Base-by-base conservation (phyloP, 1,139 yeast species). In the Candida sp. region DNA sequence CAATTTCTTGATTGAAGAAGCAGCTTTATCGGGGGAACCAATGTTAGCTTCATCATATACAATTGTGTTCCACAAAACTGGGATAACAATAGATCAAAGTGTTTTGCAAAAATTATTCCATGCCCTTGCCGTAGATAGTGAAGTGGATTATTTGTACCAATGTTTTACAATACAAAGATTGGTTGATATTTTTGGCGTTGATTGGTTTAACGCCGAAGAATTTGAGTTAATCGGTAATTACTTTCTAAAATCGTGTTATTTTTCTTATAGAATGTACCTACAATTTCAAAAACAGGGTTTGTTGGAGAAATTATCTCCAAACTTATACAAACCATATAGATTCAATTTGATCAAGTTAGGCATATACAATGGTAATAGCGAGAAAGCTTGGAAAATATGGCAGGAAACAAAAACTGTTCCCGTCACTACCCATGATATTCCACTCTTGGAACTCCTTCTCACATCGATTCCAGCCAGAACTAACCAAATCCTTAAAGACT, bases 41-140 rank as follows among this genome's bases (percentile, higher is more conserved):
- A 37, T 63, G 11, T 43, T 63, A 5, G 66, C 63, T 4, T 40
- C 61, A 4, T 52, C 64, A 36, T 60, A 50, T 30, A 45, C 49
- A 3, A 12, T 56, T 1, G 22, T 38, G 3, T 48, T 50, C 22
- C 36, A 46, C 9, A 32, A 42, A 3, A 11, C 19, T 5, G 45
- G 44, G 5, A 21, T 50, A 3, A 8, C 5, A 2, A 21, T 49
- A 4, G 29, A 46, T 4, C 12, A 21, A 3, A 30, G 33, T 7
- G 43, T 51, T 1, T 8, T 54, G 4, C 22, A 32, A 5, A 19
- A 25, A 3, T 35, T 56, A n/a, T 22, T 55, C 5, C 41, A 36
- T 2, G 40, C 53, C 11, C 41, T 57, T 27, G 27, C 47, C 2
- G 25, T 42, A 5, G 48, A 46, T 39, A 45, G 41, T 25, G 48